Percentiles rank a stretch among this genome's conserved stretches.
These are phyloP conservation scores for Telopea speciosissima DNA, from an alignment of 177 flowering plant species.

Conservation along the genomic window DNA sequence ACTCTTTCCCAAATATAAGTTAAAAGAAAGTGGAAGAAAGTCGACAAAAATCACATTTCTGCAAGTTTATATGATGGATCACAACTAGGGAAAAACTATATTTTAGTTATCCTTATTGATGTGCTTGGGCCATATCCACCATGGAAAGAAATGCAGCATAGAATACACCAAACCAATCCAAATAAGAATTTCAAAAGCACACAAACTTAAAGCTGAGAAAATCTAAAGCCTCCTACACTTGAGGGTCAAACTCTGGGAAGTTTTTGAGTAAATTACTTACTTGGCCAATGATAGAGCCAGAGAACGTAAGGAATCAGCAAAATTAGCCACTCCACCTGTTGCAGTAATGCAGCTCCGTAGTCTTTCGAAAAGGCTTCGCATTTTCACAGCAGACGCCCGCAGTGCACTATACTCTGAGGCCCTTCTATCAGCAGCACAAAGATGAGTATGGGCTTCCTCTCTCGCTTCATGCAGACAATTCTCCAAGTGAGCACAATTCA, in stretches of 20 bases:
- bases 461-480: conserved; percentile 97
- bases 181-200: background rate
- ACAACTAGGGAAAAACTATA: background rate
- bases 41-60: background rate
- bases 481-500: conserved; percentile 99
- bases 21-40: background rate
- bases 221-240: background rate
- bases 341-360: conserved; percentile 57
- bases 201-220: background rate
- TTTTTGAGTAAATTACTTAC: conserved; percentile 32
- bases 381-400: conserved; percentile 87
- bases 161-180: background rate
- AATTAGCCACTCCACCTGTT: conserved; percentile 52
- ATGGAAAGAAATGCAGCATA: background rate
- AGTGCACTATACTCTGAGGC: conserved; percentile 85
- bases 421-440: conserved; percentile 87
- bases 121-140: background rate
- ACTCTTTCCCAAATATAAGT: background rate
- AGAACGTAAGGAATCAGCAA: conserved; percentile 68
- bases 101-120: background rate
- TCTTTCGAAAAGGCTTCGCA: conserved; percentile 85
- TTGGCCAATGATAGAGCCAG: conserved; percentile 78
- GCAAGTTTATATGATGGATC: background rate
- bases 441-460: conserved; percentile 98
- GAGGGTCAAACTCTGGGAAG: background rate